Evolutionary conservation across 495 filamentous ascomycete genomes (phyloP), one percentile per base, ranked within the genome.

Genomic region (Penicillium taxi): DNA sequence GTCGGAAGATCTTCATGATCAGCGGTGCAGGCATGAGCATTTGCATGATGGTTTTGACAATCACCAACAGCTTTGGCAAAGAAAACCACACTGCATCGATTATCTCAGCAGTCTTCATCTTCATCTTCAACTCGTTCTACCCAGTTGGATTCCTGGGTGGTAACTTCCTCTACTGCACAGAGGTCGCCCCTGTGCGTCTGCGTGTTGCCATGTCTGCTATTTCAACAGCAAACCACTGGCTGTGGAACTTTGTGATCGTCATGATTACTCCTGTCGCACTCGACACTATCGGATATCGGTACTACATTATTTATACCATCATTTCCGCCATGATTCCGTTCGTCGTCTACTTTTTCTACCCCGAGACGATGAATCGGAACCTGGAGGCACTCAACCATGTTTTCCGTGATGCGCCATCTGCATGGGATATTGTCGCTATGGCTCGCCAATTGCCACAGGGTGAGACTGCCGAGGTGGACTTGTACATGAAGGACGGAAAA

Each of bases 321-420:
- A 45, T 64, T 5, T 34, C 58, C 28, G 32, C 48, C 35, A 41
- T 37, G 22, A 54, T 59, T 15, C 52, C 30, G 60, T 14, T 73
- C 1, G 52, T 61, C 7, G 68, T 80, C 26, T 80, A 74, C 50
- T 73, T 78, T 61, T 75, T 81, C 65, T 81, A 74, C 50, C 78
- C 78, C 0, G 79, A 82, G 56, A 56, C 53, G 0, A 53, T 53
- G 49, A 49, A 49, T 18, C 49, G 50, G 18, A 53, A 49, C 9
- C 26, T 56, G 30, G 53, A 56, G 26, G 33, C 37, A 14, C 28
- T 52, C 3, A 44, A 48, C 30, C 44, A 48, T 26, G 44, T 52
- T 21, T 52, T 52, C 31, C 43, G 36, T 0, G 47, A 51, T 35
- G 43, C 44, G 4, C 32, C 39, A 1, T 29, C 43, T 15, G 9